Evolutionary conservation across 495 filamentous ascomycete species (phyloP).

Genomic region (Trichoderma virens): DNA sequence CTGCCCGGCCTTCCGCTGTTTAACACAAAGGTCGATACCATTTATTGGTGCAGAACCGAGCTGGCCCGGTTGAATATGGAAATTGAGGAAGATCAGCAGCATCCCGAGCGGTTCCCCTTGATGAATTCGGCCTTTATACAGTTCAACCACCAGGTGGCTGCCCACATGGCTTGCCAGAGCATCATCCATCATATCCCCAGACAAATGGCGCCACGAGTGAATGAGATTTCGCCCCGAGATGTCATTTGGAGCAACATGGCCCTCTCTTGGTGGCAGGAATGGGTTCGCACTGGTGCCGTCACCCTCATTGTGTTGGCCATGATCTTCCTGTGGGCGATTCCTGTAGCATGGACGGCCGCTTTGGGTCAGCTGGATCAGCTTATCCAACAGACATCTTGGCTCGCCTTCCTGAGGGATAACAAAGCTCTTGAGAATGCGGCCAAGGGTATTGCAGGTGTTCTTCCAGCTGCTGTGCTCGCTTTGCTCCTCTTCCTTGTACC

Average conservation of each 20-base stretch:
- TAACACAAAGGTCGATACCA: constrained; percentile 89
- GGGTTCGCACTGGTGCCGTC: constrained; percentile 63
- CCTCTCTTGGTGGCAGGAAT: constrained; percentile 89
- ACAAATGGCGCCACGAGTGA: constrained; percentile 85
- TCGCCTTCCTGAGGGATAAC: constrained; percentile 59
- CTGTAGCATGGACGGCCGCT: constrained; percentile 79
- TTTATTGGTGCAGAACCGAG: constrained; percentile 84
- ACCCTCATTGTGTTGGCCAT: constrained; percentile 61
- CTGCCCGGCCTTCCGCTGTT: constrained; percentile 72
- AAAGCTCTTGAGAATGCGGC: constrained; percentile 51
- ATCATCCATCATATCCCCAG: constrained; percentile 88
- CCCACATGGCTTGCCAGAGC: constrained; percentile 95
- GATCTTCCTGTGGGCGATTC: constrained; percentile 85
- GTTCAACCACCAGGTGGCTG: constrained; percentile 95
- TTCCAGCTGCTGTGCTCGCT: constrained; percentile 71
- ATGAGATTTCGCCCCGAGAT: constrained; percentile 89
- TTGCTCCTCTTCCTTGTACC: constrained; percentile 78
- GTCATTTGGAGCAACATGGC: constrained; percentile 99
- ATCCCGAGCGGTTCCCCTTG: constrained; percentile 79
- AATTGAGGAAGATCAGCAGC: constrained; percentile 83
- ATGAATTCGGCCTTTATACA: constrained; percentile 99
- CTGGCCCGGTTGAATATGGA: constrained; percentile 84
- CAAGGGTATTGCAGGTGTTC: constrained; percentile 73
- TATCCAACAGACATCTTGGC: constrained; percentile 54
- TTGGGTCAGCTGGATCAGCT: constrained; percentile 69